These are phyloP conservation scores for Pleomassaria siparia DNA, from an alignment of 2,329 filamentous ascomycete species.

Conservation along the genomic window DNA sequence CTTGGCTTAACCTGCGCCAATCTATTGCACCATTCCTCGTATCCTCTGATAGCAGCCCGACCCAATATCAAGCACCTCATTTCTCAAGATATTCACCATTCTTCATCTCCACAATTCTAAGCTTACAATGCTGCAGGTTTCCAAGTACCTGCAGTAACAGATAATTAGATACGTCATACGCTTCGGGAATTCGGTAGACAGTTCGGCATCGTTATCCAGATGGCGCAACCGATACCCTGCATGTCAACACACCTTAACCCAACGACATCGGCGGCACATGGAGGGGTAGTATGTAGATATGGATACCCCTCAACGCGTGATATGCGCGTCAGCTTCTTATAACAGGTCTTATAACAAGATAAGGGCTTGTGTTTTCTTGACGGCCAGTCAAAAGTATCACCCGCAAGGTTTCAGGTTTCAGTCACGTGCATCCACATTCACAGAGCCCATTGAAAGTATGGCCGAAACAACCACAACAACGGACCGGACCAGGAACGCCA, in stretches of 20 bases:
- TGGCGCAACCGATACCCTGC: constrained; percentile 20
- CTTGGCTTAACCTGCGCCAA: no score
- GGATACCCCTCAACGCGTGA: neutral
- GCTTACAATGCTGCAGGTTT: neutral
- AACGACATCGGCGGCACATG: constrained; percentile 10
- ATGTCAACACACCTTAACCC: constrained; percentile 14
- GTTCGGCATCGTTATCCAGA: constrained; percentile 1
- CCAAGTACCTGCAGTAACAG: neutral
- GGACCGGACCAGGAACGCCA: constrained; percentile 5
- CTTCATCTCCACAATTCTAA: neutral
- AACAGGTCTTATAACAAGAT: neutral
- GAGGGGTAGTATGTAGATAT: neutral
- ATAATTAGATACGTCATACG: neutral
- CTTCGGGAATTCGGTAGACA: neutral
- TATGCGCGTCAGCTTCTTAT: neutral
- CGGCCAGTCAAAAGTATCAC: neutral
- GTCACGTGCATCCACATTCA: neutral
- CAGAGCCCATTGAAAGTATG: constrained; percentile 17
- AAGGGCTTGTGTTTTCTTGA: neutral
- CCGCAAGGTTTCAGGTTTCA: neutral
- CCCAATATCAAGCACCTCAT: neutral
- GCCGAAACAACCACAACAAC: constrained; percentile 9
- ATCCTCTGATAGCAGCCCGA: neutral
- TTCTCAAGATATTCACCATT: neutral
- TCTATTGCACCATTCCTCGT: neutral